Percentiles rank a stretch among this genome's conserved stretches.
phyloP scores from a whole-genome alignment of 1,139 yeast species.

The Magnusiomyces sp. region DNA sequence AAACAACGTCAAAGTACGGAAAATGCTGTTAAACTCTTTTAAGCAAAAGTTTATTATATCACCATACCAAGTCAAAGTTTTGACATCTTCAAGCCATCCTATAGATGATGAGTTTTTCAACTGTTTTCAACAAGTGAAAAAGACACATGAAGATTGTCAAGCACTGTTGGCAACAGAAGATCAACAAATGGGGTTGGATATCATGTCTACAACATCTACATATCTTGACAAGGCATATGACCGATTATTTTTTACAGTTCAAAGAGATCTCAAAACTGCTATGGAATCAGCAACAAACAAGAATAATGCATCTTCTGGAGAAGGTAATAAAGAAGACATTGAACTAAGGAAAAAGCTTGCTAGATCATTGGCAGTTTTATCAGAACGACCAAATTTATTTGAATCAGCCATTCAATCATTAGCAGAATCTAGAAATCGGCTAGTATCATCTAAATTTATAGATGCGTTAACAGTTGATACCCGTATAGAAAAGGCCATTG shows the following conservation, averaged over 20 bases:
- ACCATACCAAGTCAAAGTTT: slow-evolving; percentile 51
- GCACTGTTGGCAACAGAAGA: slow-evolving; percentile 53
- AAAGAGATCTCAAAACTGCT: slow-evolving; percentile 29
- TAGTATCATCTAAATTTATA: slow-evolving; percentile 37
- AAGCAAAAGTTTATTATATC: slow-evolving; percentile 58
- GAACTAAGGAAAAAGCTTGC: slow-evolving; percentile 22
- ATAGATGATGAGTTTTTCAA: slow-evolving; percentile 53
- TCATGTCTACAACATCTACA: slow-evolving; percentile 54
- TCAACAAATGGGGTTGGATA: slow-evolving; percentile 60
- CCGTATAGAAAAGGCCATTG: slow-evolving; percentile 42
- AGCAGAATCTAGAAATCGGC: slow-evolving; percentile 27
- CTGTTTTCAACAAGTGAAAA: slow-evolving; percentile 52
- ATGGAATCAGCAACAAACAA: slow-evolving; percentile 13
- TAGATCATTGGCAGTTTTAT: slow-evolving; percentile 27
- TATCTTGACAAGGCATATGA: slow-evolving; percentile 46
- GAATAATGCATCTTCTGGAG: slow-evolving; percentile 18
- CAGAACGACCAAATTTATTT: slow-evolving; percentile 33
- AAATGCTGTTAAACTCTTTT: slow-evolving; percentile 48
- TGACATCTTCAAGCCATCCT: slow-evolving; percentile 22
- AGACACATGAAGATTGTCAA: slow-evolving; percentile 59
- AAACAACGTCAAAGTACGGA: slow-evolving; percentile 42
- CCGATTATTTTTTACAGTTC: slow-evolving; percentile 37
- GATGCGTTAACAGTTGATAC: slow-evolving; percentile 46
- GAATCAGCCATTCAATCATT: slow-evolving; percentile 29
- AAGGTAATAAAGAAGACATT: slow-evolving; percentile 6